A percentile compares a stretch with the other conserved stretches of the same genome.
These are phyloP conservation scores for Chaetomium sp. DNA, from an alignment of 2,329 filamentous ascomycete genomes.

Conservation along the genomic window DNA sequence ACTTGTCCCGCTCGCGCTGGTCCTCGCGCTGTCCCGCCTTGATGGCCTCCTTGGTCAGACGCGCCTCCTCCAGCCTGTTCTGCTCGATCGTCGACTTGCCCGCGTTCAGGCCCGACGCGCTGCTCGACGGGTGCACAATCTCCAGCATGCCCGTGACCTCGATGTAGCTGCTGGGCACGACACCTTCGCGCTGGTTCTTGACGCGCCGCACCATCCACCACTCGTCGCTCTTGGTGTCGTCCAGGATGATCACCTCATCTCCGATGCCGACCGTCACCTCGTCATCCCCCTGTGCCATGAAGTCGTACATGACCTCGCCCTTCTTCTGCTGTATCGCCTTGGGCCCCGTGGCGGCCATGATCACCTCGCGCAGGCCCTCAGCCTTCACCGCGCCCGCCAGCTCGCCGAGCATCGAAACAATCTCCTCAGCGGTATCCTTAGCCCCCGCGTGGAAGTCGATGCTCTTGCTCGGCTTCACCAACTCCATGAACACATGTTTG, in stretches of 20 bases:
- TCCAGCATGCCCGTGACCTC: constrained; percentile 69
- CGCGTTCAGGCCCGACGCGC: constrained; percentile 45
- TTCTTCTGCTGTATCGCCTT: constrained; percentile 56
- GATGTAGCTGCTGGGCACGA: constrained; percentile 94
- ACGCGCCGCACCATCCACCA: constrained; percentile 95
- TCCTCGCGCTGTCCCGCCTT: constrained; percentile 54
- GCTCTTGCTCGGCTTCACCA: constrained; percentile 87
- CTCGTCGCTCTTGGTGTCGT: constrained; percentile 88
- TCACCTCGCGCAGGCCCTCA: constrained; percentile 78
- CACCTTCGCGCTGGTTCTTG: constrained; percentile 89
- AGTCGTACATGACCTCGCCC: constrained; percentile 86
- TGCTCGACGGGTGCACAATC: constrained; percentile 38
- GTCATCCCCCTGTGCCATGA: constrained; percentile 92
- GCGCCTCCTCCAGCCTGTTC: constrained; percentile 71
- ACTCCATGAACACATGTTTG: constrained; percentile 93
- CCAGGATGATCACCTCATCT: constrained; percentile 85
- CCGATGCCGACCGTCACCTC: constrained; percentile 87
- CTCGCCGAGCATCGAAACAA: constrained; percentile 80
- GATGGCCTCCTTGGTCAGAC: constrained; percentile 72
- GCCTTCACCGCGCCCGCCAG: constrained; percentile 78
- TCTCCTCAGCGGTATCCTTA: constrained; percentile 94
- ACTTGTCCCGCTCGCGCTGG: constrained; percentile 36
- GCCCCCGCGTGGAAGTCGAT: constrained; percentile 95
- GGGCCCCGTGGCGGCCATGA: constrained; percentile 67
- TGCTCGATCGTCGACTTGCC: constrained; percentile 66